A percentile compares a stretch with the other conserved stretches of the same genome.
Evolutionary conservation across 177 flowering plant genomes (phyloP).

Genomic region (Vitis hybrid): DNA sequence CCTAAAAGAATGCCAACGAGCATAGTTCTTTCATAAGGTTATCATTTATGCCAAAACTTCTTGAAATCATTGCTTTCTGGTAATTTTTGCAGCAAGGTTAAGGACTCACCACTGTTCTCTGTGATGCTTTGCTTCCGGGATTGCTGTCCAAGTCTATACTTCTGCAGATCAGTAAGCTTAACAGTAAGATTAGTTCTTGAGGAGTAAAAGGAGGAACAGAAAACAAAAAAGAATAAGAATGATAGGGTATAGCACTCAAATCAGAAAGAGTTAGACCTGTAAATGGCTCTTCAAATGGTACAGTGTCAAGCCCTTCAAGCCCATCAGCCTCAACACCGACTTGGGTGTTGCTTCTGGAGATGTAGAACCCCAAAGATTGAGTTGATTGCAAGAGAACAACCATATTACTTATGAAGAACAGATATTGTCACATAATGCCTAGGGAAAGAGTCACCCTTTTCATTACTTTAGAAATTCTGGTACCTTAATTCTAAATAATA

Average conservation of each 20-base stretch:
- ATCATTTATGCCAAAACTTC: too few relatives aligned
- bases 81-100: too few relatives aligned
- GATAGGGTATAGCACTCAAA: conserved; percentile 21
- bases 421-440: too few relatives aligned
- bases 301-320: conserved; percentile 82
- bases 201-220: conserved; percentile 6
- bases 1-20: too few relatives aligned
- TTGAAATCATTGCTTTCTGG: too few relatives aligned
- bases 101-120: conserved; percentile 40
- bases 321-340: conserved; percentile 78
- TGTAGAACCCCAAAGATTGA: neutral
- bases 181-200: neutral
- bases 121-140: conserved; percentile 34
- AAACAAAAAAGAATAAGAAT: neutral
- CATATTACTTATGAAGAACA: too few relatives aligned
- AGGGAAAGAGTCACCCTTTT: too few relatives aligned
- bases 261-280: conserved; percentile 29
- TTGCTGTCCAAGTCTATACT: conserved; percentile 83
- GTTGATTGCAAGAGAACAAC: neutral
- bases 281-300: conserved; percentile 92
- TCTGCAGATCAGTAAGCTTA: conserved; percentile 32
- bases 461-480: too few relatives aligned
- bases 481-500: too few relatives aligned
- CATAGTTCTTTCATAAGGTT: too few relatives aligned
- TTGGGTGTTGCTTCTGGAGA: conserved; percentile 87